Evolutionary conservation across 805 yeast species (phyloP).

Genomic region (Saturnispora diversa): DNA sequence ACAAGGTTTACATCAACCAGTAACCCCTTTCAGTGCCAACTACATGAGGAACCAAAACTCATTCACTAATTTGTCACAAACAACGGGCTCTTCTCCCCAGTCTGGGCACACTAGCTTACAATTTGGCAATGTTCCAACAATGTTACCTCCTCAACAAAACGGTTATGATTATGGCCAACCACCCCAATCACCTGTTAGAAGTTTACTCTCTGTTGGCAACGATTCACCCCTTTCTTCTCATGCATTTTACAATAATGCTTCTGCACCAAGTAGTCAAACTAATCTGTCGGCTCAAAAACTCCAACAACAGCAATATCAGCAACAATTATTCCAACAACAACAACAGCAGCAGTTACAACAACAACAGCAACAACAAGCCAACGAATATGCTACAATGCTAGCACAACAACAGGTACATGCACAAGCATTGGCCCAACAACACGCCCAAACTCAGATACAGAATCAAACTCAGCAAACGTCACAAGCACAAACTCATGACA

Average conservation of each 20-base stretch:
- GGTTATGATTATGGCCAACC: conserved; percentile 1
- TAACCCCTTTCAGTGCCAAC: conserved; percentile 29
- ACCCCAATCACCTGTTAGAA: not conserved
- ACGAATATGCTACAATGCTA: conserved; percentile 11
- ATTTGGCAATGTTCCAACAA: not conserved
- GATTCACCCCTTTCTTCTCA: not conserved
- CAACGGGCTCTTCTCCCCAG: conserved; percentile 1
- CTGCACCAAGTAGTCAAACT: conserved; percentile 1
- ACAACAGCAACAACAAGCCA: conserved; percentile 16
- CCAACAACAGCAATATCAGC: conserved; percentile 25
- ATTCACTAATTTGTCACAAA: not conserved
- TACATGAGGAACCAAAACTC: conserved; percentile 15
- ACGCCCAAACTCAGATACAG: conserved; percentile 10
- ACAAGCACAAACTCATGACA: conserved; percentile 15
- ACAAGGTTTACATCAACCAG: conserved; percentile 19
- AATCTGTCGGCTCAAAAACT: conserved; percentile 23
- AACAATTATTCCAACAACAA: conserved; percentile 8
- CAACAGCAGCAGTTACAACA: not conserved
- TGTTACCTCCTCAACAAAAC: conserved; percentile 2
- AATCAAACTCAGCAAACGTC: too few relatives aligned
- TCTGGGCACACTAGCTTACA: conserved; percentile 1
- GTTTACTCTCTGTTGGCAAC: not conserved
- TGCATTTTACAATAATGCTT: not conserved
- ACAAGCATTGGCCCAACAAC: conserved; percentile 13
- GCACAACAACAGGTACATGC: conserved; percentile 16